Evolutionary conservation across 202 grass and related monocot species (phyloP), one percentile per base, ranked within the genome.

Genomic region (Carex arenaria): DNA sequence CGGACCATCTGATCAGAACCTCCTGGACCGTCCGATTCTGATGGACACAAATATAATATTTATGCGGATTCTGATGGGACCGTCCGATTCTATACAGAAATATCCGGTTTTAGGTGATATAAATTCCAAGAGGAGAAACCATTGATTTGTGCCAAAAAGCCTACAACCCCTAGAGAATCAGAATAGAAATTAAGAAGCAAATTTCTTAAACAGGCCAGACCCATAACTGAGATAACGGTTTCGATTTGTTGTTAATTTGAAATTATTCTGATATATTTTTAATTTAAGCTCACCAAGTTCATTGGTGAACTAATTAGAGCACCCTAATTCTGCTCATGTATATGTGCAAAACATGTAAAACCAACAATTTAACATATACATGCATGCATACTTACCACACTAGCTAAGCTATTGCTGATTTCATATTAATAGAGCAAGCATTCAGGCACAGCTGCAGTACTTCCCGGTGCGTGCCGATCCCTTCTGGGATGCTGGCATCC

Each of bases 401-500:
- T 8, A 42, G 40, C 40, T 42, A 45, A 10, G 63, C 30, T 32
- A 13, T 66, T 12, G 10, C n/a, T 71, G 10, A 18, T 6, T 71
- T 4, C 68, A 17, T 74, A 56, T 55, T 1, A 59, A 59, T 54
- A 82, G 80, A 8, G 88, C 92, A 22, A 83, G 49, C 56, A 90
- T 98, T 83, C 80, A 67, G 67, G 83, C 88, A 54, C 34, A 78
- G 56, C 80, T 98, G 0, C 82, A 13, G 0, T 92, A 90, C 84
- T 18, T 79, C 3, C 45, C 40, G 28, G 90, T 89, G 10, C 67
- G 67, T 8, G 8, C 73, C 2, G 95, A 98, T 65, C 92, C 90
- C 10, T 85, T 13, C 43, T 94, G 92, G 92, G 72, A 88, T 60
- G 70, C 90, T 0, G 92, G 92, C 3, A 32, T 98, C 10, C 87